These are phyloP conservation scores for Schizosaccharomyces cryophilus DNA, from an alignment of 805 yeast species.

Conservation along the genomic window DNA sequence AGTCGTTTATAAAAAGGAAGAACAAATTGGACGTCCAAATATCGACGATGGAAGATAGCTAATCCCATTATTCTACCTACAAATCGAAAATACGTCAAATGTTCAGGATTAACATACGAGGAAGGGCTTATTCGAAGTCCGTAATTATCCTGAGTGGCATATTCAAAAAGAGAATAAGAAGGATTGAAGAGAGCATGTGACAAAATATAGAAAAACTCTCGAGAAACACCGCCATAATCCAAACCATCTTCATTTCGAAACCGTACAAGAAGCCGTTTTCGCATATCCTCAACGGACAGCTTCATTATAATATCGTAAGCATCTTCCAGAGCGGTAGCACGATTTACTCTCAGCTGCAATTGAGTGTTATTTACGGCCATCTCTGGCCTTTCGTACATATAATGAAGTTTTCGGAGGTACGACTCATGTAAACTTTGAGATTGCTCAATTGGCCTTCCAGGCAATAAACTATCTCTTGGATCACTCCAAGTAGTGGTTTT, in stretches of 20 bases:
- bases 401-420: slow-evolving; percentile 86
- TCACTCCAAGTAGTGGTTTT: slow-evolving; percentile 99
- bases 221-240: slow-evolving; percentile 96
- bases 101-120: slow-evolving; percentile 92
- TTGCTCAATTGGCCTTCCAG: slow-evolving; percentile 97
- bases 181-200: slow-evolving; percentile 99
- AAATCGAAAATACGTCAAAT: slow-evolving; percentile 87
- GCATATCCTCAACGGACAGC: slow-evolving; percentile 92
- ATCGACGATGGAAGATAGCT: slow-evolving; percentile 94
- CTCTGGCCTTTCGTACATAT: slow-evolving; percentile 96
- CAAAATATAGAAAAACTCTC: slow-evolving; percentile 87
- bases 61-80: slow-evolving; percentile 95
- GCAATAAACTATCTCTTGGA: slow-evolving; percentile 84
- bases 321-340: slow-evolving; percentile 90
- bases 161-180: slow-evolving; percentile 86
- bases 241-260: slow-evolving; percentile 98
- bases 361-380: slow-evolving; percentile 91
- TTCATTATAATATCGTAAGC: slow-evolving; percentile 96
- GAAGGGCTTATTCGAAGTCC: slow-evolving; percentile 94
- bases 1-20: slow-evolving; percentile 97
- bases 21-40: slow-evolving; percentile 91
- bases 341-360: slow-evolving; percentile 90
- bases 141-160: slow-evolving; percentile 92
- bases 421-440: slow-evolving; percentile 35
- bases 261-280: slow-evolving; percentile 91